phyloP scores from a whole-genome alignment of 352 stramenopile species.

The Pilasporangium apinafurcum region DNA sequence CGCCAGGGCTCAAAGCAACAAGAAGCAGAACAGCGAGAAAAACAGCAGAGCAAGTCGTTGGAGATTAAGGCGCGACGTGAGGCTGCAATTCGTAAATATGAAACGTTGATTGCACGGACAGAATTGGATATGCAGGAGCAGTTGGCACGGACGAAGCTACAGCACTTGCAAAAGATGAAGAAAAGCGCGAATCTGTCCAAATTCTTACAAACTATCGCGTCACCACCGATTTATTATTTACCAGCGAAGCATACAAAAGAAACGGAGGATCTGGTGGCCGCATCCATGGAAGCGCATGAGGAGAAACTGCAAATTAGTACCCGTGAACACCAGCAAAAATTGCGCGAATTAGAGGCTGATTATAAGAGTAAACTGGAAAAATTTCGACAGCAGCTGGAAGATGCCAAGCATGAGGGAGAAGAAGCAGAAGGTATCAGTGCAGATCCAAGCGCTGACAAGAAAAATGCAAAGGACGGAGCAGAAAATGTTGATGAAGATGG shows the following conservation, averaged over 20 bases:
- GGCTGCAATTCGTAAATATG: conserved; percentile 23
- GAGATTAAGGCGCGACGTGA: conserved; percentile 31
- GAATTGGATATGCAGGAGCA: conserved; percentile 54
- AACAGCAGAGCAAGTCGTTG: conserved; percentile 49
- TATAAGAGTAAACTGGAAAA: conserved; percentile 40
- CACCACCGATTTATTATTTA: conserved; percentile 67
- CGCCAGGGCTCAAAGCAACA: conserved; percentile 59
- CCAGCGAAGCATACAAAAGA: conserved; percentile 73
- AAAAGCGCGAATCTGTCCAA: conserved; percentile 38
- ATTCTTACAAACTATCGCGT: conserved; percentile 67
- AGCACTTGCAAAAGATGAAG: conserved; percentile 41
- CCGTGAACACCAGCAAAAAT: conserved; percentile 34
- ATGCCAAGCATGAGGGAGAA: conserved; percentile 15
- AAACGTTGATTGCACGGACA: conserved; percentile 31
- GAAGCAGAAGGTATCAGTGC: background rate
- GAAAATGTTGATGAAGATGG: conserved; percentile 11
- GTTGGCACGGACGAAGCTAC: conserved; percentile 43
- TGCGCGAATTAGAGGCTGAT: conserved; percentile 46
- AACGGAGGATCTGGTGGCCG: conserved; percentile 61
- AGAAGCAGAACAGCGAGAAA: conserved; percentile 62
- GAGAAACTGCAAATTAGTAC: conserved; percentile 42
- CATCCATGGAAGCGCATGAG: conserved; percentile 59
- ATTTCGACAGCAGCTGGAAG: conserved; percentile 34
- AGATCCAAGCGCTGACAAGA: conserved; percentile 1
- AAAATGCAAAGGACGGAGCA: conserved; percentile 9